Conservation (phyloP, 805 yeast species). For the Cyberlindnera bimundalis region DNA sequence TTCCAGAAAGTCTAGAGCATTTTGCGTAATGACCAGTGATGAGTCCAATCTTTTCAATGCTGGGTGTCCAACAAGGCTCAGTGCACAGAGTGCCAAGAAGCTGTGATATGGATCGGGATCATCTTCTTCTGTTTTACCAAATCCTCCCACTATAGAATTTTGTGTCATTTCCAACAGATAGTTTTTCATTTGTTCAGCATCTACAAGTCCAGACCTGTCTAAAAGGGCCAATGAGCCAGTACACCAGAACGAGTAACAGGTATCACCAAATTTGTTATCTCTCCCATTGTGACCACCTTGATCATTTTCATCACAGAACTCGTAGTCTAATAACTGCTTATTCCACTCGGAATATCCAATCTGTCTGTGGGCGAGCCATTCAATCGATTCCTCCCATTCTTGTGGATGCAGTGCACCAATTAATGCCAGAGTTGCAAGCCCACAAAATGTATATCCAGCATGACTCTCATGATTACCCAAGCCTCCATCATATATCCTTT, state of each 20-base stretch:
- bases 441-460: slow-evolving; percentile 87
- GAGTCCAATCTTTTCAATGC: slow-evolving; percentile 10
- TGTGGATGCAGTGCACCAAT: slow-evolving; percentile 27
- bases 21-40: slow-evolving; percentile 11
- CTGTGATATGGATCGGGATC: slow-evolving; percentile 73
- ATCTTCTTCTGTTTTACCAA: slow-evolving; percentile 59
- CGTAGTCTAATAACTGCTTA: slow-evolving; percentile 27
- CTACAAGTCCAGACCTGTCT: slow-evolving; percentile 31
- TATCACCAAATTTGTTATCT: slow-evolving; percentile 77
- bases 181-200: slow-evolving; percentile 32
- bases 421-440: slow-evolving; percentile 55
- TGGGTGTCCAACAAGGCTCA: slow-evolving; percentile 26
- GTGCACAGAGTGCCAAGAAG: slow-evolving; percentile 55
- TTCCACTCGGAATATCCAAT: slow-evolving; percentile 36
- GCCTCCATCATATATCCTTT: slow-evolving; percentile 63
- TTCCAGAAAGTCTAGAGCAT: slow-evolving; percentile 1
- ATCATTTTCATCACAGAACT: slow-evolving; percentile 44
- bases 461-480: slow-evolving; percentile 72
- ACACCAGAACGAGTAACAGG: slow-evolving; percentile 88
- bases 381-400: slow-evolving; percentile 39
- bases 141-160: slow-evolving; percentile 68
- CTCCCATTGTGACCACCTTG: slow-evolving; percentile 86
- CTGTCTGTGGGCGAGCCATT: slow-evolving; percentile 68
- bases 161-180: slow-evolving; percentile 59
- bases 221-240: slow-evolving; percentile 54